phyloP scores from a whole-genome alignment of 768 basidiomycete genomes.

The Coprinopsis strossmayeri region DNA sequence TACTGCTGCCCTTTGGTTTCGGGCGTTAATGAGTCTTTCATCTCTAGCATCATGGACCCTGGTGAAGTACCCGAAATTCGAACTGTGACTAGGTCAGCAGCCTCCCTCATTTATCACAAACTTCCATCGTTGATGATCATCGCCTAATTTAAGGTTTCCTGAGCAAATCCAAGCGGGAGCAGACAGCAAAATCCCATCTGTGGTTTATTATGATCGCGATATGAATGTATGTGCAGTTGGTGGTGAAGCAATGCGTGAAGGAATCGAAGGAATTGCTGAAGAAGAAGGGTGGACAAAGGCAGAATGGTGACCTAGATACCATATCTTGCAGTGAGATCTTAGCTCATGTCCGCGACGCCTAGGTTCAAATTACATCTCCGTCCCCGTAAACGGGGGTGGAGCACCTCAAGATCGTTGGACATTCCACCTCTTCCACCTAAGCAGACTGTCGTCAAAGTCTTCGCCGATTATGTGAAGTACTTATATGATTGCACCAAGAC shows the following conservation, averaged over 20 bases:
- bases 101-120: neutral
- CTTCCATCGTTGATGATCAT: neutral
- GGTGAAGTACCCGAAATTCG: conserved; percentile 17
- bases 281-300: conserved; percentile 39
- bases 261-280: conserved; percentile 28
- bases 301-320: conserved; percentile 29
- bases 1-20: no score
- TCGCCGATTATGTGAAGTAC: conserved; percentile 43
- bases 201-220: conserved; percentile 37
- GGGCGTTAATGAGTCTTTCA: neutral
- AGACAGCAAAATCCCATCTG: conserved; percentile 39
- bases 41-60: conserved; percentile 32
- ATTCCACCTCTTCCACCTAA: conserved; percentile 35
- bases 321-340: neutral
- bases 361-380: conserved; percentile 33
- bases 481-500: conserved; percentile 33
- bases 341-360: neutral
- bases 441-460: conserved; percentile 32
- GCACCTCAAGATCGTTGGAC: neutral
- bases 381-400: no score
- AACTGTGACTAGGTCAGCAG: conserved; percentile 17
- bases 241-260: conserved; percentile 34
- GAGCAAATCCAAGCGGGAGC: conserved; percentile 32
- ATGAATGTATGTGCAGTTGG: conserved; percentile 32
- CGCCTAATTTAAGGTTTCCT: no score